Evolutionary conservation across 441 rosid species (phyloP).

Genomic region (Lepidium campestre): DNA sequence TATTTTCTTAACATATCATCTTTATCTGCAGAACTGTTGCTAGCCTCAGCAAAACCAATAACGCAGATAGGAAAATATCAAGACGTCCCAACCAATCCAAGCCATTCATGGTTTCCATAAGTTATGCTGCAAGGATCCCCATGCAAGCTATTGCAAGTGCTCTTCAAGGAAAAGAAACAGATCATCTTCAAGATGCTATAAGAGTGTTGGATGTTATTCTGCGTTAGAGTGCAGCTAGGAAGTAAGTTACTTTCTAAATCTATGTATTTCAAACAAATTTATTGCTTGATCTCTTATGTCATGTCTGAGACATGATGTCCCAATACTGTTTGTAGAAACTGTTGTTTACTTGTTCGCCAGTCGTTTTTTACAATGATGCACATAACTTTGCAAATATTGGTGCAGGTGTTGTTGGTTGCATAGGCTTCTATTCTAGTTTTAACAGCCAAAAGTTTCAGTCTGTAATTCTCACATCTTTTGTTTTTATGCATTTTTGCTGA

Average conservation of each 20-base stretch:
- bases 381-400: conserved; percentile 35
- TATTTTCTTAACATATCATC: background rate
- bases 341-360: conserved; percentile 63
- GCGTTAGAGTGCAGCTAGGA: conserved; percentile 51
- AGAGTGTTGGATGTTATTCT: conserved; percentile 49
- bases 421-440: conserved; percentile 80
- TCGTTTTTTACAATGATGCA: conserved; percentile 42
- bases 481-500: background rate
- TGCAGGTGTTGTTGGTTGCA: conserved; percentile 61
- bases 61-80: conserved; percentile 37
- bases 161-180: conserved; percentile 42
- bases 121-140: conserved; percentile 46
- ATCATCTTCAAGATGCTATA: conserved; percentile 39
- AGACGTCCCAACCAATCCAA: conserved; percentile 34
- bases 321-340: conserved; percentile 35
- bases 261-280: background rate
- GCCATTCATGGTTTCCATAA: conserved; percentile 39
- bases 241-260: conserved; percentile 32
- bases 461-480: conserved; percentile 27
- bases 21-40: conserved; percentile 15
- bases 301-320: too few species aligned
- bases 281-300: background rate
- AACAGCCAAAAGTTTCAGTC: conserved; percentile 49
- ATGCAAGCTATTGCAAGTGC: conserved; percentile 50
- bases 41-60: conserved; percentile 31